Evolutionary conservation across 2,329 filamentous ascomycete genomes (phyloP), one percentile per base, ranked within the genome.

Genomic region (Diaporthe capsici): DNA sequence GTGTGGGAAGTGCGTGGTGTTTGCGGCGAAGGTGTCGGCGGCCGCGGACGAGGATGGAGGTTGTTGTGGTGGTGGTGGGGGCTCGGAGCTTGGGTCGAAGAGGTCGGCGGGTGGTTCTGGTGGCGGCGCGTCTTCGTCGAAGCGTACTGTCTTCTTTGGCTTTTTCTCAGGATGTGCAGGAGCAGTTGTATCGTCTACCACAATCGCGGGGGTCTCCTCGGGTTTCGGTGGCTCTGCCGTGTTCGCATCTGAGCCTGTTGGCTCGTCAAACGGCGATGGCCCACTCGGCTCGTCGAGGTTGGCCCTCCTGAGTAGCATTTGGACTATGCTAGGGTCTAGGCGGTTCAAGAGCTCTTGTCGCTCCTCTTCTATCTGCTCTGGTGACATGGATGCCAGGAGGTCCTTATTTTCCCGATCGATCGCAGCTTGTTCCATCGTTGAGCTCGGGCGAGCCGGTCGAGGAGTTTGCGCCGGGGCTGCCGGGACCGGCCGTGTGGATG

Each of bases 371-470:
- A 98, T 98, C 84, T 98, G 95, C 51, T 91, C 90, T 0, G 91
- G 86, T 1, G 94, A 94, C 97, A 99, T 98, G 37, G 88, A 87
- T 20, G 92, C 92, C 63, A 99, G 84, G 76, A 90, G 90, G 75
- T 92, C 89, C 60, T 86, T 90, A 81, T 98, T 99, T 83, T 98
- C 95, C 79, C 92, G 89, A 80, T 96, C 94, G 82, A 99, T 98
- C 7, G 89, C 88, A 77, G 86, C 86, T 80, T 91, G 92, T 81
- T 98, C 95, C 58, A 89, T 87, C 15, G 88, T 83, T 57, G 87
- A 86, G 53, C 84, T 81, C 49, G 77, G 80, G 28, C 71, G 73
- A 47, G 60, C 67, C 31, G 53, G 10, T 1, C 53, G 65, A n/a
- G 72, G 60, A n/a, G 73, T 57, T 39, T 74, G 71, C 60, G n/a